These are phyloP conservation scores for Talaromyces adpressus DNA, from an alignment of 495 filamentous ascomycete species.

Conservation along the genomic window DNA sequence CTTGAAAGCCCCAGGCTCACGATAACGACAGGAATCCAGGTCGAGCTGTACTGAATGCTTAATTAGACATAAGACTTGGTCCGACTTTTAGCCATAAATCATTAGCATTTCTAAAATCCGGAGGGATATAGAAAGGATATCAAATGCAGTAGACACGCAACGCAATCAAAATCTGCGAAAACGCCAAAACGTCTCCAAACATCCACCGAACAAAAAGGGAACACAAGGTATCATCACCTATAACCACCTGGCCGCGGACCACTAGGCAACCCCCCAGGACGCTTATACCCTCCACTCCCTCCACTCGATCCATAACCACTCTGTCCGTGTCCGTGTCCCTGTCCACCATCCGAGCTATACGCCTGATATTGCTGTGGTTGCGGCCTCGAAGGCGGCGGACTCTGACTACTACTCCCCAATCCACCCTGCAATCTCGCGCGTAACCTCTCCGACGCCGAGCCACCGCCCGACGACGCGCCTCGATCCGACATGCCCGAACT, in stretches of 20 bases:
- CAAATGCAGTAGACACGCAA: background rate
- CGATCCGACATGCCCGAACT: constrained; percentile 26
- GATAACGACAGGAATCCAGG: background rate
- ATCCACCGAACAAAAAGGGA: background rate
- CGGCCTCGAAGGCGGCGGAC: constrained; percentile 4
- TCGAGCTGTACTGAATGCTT: too few species aligned
- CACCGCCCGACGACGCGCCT: constrained; percentile 42
- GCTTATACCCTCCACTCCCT: background rate
- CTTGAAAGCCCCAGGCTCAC: background rate
- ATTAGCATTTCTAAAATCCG: background rate
- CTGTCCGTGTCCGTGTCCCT: background rate
- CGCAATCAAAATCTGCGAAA: background rate
- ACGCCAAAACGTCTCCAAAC: background rate
- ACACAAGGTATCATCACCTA: background rate
- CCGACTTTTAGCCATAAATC: too few species aligned
- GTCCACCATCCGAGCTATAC: background rate
- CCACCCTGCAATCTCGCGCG: constrained; percentile 59
- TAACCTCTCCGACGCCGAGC: constrained; percentile 60
- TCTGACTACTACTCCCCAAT: constrained; percentile 11
- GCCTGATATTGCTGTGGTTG: background rate
- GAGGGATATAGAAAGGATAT: background rate
- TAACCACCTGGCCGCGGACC: background rate
- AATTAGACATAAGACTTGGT: background rate
- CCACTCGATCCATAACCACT: background rate
- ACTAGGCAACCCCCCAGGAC: background rate